Base-by-base conservation (phyloP, 441 rosid genomes). In the California macrophylla region DNA sequence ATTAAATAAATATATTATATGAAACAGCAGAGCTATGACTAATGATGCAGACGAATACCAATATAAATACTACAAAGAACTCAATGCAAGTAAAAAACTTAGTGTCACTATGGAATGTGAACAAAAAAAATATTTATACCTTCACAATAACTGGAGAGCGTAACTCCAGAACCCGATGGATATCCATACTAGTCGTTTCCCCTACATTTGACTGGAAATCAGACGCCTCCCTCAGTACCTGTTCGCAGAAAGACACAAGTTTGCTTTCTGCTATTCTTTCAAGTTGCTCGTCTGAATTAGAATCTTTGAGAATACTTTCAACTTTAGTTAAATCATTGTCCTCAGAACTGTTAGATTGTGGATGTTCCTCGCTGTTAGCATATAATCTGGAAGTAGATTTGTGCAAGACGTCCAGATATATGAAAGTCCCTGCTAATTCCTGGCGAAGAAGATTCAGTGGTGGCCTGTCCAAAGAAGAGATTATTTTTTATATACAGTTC, bases 361-460 rank as follows among this genome's bases (percentile, higher is more conserved):
- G 42, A 45, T 62, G 73, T 71, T 83, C 80, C 74, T 78, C 81
- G 16, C 67, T 69, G 36, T 67, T 72, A 73, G 28, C 69, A 68
- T 66, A 56, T 66, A 71, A 58, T 76, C 79, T 85, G 42, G 88
- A 85, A 66, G 95, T 92, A 50, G 93, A 80, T 79, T 91, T 95
- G 75, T 91, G 98, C 70, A 95, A 85, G 73, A 95, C 87, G 69
- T 92, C 98, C 68, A 92, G 79, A 87, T 92, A 95, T 73, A 95
- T 85, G 77, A 79, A 79, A 26, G 97, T 87, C 78, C 96, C 99
- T 36, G 87, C 85, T 47, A 91, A 80, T 83, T 95, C 99, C 84
- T 95, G 98, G 54, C 97, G 96, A 70, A 95, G 87, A 76, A 95
- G 95, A 82, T 92, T 95, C 75, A 81, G 74, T 67, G 99, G 97